Evolutionary conservation across 495 filamentous ascomycete genomes (phyloP), one percentile per base, ranked within the genome.

Genomic region (Corynascus novoguineensis): DNA sequence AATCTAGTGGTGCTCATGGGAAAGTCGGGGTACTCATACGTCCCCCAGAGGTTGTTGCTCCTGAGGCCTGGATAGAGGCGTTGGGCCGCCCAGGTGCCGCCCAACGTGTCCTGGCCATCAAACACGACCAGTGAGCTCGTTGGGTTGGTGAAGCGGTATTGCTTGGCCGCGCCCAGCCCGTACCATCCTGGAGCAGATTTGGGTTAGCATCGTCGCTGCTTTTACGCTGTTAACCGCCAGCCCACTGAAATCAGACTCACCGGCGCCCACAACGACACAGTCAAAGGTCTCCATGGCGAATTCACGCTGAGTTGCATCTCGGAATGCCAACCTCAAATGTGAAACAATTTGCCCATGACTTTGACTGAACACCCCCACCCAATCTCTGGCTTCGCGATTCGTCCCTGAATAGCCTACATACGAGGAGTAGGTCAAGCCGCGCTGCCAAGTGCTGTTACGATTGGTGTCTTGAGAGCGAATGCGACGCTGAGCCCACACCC

Each of bases 21-120:
- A 57, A 85, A 86, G 54, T 89, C 87, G 15, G 80, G 82, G 64
- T 76, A 86, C 63, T 87, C 86, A 60, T 83, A 86, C 5, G 77
- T 84, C 17, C 85, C 85, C 7, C 80, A 38, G 15, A 73, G 56
- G 37, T 75, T 77, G 59, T 77, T 77, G 61, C 83, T 79, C 54
- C 81, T 83, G 19, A 90, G 73, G 14, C 81, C 82, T 15, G 80
- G 78, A 66, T 87, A 88, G 28, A 86, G 70, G 0, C 81, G 73
- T 28, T 84, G 69, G 35, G 75, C 71, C 3, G 81, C 77, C 87
- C 87, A 90, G 41, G 82, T 78, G 45, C 87, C 86, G 12, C 87
- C 87, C 38, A 89, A 61, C 7, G 35, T 53, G 6, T 69, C 61
- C 57, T 69, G 63, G n/a, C 62, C 57, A 51, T 74, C 72, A 53